Base-by-base conservation (phyloP, 371 early-diverging fungal species). In the Sporodiniella umbellata region DNA sequence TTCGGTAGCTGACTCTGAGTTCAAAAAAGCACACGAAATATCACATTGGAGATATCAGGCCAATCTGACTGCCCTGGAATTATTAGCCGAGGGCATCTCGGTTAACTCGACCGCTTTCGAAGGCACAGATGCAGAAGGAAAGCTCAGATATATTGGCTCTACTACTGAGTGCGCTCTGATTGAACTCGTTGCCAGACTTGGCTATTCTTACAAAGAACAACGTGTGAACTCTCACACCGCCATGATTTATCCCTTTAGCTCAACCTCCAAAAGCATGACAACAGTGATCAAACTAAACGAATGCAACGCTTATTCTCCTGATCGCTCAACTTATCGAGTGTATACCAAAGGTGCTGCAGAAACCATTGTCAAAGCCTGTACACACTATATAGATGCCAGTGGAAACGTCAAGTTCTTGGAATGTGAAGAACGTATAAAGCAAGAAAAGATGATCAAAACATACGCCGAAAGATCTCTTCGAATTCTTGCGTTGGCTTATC, bases 61-160 rank as follows among this genome's bases (percentile, higher is more conserved):
- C 25, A 56, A 56, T 44, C 60, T 68, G 0, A 35, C 57, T 2
- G 55, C 60, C 5, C 51, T 59, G 17, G 37, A 48, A 8, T 40
- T 75, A 33, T 37, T 73, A 2, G 24, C 55, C 2, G 78, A 85
- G 56, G 73, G 72, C 25, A 72, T 81, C 33, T 65, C 84, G 0
- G 53, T 88, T 61, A 93, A 93, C 75, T 84, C 88, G 24, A 83
- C 88, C 7, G 92, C 90, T 8, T 84, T 81, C 40, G 80, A 84
- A 52, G 79, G 72, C 19, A 70, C 62, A 26, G 73, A 81, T 56
- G 69, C 73, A 37, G 50, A 70, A n/a, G 83, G 84, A 3, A 51
- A 61, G 25, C 59, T 60, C 7, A 71, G 66, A 19, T 81, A 83
- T 57, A 68, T 81, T 22, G 65, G 65, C 10, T 64, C 65, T 7